These are phyloP conservation scores for Diddensiella transvaalensis DNA, from an alignment of 805 yeast species.

Conservation along the genomic window DNA sequence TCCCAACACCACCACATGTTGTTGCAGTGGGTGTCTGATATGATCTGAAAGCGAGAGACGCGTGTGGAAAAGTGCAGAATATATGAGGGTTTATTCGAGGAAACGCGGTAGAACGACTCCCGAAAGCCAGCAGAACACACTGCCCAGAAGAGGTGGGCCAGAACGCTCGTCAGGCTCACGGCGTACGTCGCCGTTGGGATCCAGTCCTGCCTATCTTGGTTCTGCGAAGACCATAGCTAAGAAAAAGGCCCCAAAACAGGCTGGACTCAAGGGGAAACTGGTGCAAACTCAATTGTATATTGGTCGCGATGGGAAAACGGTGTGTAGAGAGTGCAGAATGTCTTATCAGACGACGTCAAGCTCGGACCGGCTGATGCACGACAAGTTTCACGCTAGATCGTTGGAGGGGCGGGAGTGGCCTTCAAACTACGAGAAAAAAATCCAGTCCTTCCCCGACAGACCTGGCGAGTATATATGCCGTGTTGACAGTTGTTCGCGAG, in stretches of 20 bases:
- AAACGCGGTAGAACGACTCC: no score
- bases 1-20: no score
- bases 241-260: background rate
- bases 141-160: no score
- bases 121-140: no score
- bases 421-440: background rate
- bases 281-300: constrained; percentile 21
- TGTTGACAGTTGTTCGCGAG: constrained; percentile 22
- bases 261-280: constrained; percentile 1
- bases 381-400: constrained; percentile 44
- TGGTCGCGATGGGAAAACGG: constrained; percentile 21
- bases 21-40: no score
- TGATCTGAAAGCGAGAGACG: no score
- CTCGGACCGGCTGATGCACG: constrained; percentile 44
- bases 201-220: no score
- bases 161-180: no score
- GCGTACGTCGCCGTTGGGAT: no score
- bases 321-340: constrained; percentile 54
- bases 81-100: no score
- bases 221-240: no score
- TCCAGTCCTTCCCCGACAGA: constrained; percentile 1
- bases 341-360: constrained; percentile 41
- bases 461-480: constrained; percentile 26
- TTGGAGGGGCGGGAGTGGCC: constrained; percentile 43
- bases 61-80: no score